phyloP scores from a whole-genome alignment of 768 basidiomycete genomes.

The Pulveroboletus sp. region DNA sequence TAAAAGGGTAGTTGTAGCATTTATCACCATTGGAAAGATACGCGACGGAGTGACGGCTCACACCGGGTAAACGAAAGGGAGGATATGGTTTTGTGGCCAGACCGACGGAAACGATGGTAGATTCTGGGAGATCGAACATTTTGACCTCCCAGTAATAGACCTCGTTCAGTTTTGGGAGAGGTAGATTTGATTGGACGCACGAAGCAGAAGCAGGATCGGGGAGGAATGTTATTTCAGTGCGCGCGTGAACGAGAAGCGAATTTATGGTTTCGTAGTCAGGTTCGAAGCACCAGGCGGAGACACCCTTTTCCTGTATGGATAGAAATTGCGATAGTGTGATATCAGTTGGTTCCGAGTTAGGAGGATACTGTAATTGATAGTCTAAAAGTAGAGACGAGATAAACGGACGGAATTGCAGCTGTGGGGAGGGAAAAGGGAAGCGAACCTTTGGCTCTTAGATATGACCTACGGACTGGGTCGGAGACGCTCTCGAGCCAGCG shows the following conservation, averaged over 20 bases:
- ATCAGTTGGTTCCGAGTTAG: slow-evolving; percentile 95
- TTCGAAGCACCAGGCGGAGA: slow-evolving; percentile 99
- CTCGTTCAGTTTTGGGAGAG: slow-evolving; percentile 95
- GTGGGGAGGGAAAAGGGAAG: slow-evolving; percentile 5
- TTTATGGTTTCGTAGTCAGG: slow-evolving; percentile 96
- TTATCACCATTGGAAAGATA: slow-evolving; percentile 98
- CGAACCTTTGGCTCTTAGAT: slow-evolving; percentile 85
- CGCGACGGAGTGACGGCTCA: slow-evolving; percentile 83
- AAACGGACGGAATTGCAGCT: slow-evolving; percentile 7
- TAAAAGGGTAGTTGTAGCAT: slow-evolving; percentile 96
- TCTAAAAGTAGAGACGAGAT: slow-evolving; percentile 42
- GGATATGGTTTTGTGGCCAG: slow-evolving; percentile 97
- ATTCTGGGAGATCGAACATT: slow-evolving; percentile 92
- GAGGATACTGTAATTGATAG: slow-evolving; percentile 83
- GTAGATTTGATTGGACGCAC: slow-evolving; percentile 94
- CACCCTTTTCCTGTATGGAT: slow-evolving; percentile 98
- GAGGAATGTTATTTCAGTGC: slow-evolving; percentile 97
- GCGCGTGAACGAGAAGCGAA: slow-evolving; percentile 88
- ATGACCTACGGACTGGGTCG: slow-evolving; percentile 65
- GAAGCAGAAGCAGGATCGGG: slow-evolving; percentile 94
- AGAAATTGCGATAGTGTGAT: slow-evolving; percentile 98
- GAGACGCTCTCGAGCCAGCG: slow-evolving; percentile 87
- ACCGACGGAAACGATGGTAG: slow-evolving; percentile 88
- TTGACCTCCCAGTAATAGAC: slow-evolving; percentile 99
- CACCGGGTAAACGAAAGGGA: slow-evolving; percentile 86